Conservation (phyloP, 2,329 filamentous ascomycete genomes). For the Stachybotrys chlorohalonatus region DNA sequence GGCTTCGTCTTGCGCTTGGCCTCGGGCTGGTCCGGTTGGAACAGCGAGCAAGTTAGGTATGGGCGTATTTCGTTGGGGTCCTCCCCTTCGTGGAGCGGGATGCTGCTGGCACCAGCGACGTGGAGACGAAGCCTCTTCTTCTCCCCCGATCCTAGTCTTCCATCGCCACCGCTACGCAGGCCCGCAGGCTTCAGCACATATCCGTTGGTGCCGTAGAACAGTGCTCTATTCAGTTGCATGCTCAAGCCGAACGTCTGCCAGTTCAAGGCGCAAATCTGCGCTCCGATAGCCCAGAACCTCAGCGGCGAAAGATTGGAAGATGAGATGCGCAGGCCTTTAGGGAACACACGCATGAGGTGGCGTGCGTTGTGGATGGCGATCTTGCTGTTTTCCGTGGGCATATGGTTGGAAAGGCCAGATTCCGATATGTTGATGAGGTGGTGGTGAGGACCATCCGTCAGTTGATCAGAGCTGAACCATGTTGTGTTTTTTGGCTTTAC, state of each 20-base stretch:
- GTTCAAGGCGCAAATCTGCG: constrained; percentile 62
- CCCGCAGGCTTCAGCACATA: constrained; percentile 57
- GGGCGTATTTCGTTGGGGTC: constrained; percentile 48
- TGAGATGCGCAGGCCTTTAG: constrained; percentile 60
- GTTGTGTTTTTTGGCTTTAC: constrained; percentile 59
- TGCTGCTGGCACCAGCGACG: constrained; percentile 52
- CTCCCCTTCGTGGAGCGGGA: constrained; percentile 44
- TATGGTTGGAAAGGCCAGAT: constrained; percentile 41
- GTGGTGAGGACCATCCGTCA: constrained; percentile 51
- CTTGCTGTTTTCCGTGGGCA: constrained; percentile 33
- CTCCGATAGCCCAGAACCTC: constrained; percentile 57
- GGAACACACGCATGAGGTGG: constrained; percentile 62
- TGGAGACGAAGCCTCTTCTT: constrained; percentile 45
- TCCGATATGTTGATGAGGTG: constrained; percentile 64
- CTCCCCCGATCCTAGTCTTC: constrained; percentile 34
- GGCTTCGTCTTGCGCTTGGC: constrained; percentile 53
- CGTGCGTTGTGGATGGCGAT: constrained; percentile 53
- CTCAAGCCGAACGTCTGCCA: constrained; percentile 59
- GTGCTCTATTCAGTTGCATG: constrained; percentile 60
- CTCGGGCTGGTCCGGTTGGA: constrained; percentile 45
- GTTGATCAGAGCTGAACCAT: constrained; percentile 45
- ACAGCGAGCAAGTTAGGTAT: constrained; percentile 56
- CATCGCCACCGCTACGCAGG: constrained; percentile 46
- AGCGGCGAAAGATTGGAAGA: constrained; percentile 55
- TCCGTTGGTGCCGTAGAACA: constrained; percentile 56